A percentile compares a stretch with the other conserved stretches of the same genome.
These are phyloP conservation scores for Lipomyces yamanashiensis DNA, from an alignment of 805 yeast species.

Conservation along the genomic window DNA sequence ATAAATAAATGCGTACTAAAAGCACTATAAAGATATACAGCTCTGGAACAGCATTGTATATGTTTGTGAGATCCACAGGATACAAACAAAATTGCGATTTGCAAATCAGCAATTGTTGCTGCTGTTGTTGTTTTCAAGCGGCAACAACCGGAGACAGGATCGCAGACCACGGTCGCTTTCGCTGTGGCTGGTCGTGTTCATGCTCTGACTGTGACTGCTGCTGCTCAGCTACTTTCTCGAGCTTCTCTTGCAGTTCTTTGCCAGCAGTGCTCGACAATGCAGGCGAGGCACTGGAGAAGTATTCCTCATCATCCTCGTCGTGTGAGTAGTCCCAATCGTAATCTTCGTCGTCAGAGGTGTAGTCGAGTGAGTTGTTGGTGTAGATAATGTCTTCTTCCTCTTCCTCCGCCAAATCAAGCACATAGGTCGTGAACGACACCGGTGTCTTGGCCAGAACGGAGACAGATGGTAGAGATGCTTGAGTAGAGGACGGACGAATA, in stretches of 20 bases:
- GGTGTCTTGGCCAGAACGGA: not conserved
- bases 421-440: not conserved
- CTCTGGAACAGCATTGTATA: too few species aligned
- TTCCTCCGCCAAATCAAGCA: not conserved
- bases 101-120: not conserved
- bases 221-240: too few species aligned
- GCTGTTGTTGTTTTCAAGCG: not conserved
- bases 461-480: not conserved
- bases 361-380: not conserved
- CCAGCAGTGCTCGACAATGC: not conserved
- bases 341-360: slow-evolving; percentile 10
- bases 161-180: slow-evolving; percentile 9
- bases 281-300: not conserved
- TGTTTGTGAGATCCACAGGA: not conserved
- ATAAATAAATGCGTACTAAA: too few species aligned
- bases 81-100: not conserved
- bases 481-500: slow-evolving; percentile 1
- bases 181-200: not conserved
- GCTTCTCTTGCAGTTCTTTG: not conserved
- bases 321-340: not conserved
- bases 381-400: slow-evolving; percentile 8
- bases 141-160: not conserved
- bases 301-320: not conserved
- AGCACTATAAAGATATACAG: too few species aligned
- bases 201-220: too few species aligned